Evolutionary conservation across 139 green algal genomes (phyloP).

Genomic region (Pleodorina starrii): DNA sequence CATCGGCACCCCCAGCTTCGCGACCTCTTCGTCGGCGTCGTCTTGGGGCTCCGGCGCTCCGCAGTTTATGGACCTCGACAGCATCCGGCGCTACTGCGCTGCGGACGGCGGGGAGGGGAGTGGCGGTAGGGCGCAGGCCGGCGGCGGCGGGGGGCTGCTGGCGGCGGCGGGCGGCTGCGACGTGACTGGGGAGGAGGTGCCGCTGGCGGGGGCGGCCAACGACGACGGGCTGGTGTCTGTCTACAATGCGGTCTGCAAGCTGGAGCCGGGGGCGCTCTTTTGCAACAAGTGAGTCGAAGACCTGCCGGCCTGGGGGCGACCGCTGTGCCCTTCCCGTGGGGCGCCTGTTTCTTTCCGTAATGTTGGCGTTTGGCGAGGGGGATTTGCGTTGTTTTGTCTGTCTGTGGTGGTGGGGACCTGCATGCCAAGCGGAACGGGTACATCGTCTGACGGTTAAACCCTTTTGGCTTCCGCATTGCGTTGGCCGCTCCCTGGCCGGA

Average conservation of each 20-base stretch:
- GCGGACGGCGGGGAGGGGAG: no score
- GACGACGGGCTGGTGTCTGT: not conserved
- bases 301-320: no score
- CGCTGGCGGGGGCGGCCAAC: not conserved
- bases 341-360: no score
- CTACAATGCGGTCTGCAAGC: conserved; percentile 26
- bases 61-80: not conserved
- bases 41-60: not conserved
- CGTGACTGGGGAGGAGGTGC: conserved; percentile 19
- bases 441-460: no score
- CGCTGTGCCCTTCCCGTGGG: no score
- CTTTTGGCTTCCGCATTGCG: no score
- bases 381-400: no score
- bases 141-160: not conserved
- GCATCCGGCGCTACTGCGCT: conserved; percentile 19
- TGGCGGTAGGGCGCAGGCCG: no score
- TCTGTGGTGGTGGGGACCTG: no score
- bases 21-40: not conserved
- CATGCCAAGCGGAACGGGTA: no score
- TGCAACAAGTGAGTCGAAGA: conserved; percentile 44
- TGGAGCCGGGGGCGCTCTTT: conserved; percentile 35
- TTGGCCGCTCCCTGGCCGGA: no score
- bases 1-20: not conserved
- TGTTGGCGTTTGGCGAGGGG: no score
- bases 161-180: not conserved